Evolutionary conservation across 2,329 filamentous ascomycete genomes (phyloP), one percentile per base, ranked within the genome.

Genomic region (Phyllosticta citribraziliensis): DNA sequence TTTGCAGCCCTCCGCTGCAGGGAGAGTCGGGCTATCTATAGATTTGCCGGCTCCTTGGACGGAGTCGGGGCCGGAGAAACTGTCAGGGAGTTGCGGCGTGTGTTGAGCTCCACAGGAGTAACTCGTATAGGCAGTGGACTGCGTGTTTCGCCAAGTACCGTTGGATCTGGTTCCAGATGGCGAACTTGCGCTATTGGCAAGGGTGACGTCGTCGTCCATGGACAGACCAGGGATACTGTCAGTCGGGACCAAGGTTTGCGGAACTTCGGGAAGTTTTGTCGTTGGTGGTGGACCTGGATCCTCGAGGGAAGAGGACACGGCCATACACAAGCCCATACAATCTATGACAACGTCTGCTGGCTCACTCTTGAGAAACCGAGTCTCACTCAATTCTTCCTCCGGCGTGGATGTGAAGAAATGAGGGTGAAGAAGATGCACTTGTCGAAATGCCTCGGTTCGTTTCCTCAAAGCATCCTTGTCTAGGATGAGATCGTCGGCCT

Each of bases 331-430:
- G 58, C 82, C 84, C 78, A 91, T 87, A 66, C 90, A 94, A 65
- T 90, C 86, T 2, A 88, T 87, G 1, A 92, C 87, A 1, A 94
- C 85, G 70, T 93, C 89, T 0, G 88, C 84, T 8, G 89, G 85
- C 65, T 92, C 88, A 66, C 86, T 88, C 66, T 88, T 90, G 67
- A 90, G 83, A 87, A 88, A 94, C 57, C 89, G 84, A 52, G 87
- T 86, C 67, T 94, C 89, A 0, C 81, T 86, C 69, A 91, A 83
- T 71, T 94, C 89, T 2, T 89, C 88, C 64, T 94, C 89, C 55
- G 89, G 81, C 0, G 89, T 93, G 53, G 89, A 80, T 47, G 82
- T 87, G 70, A 89, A 92, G 72, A 94, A 93, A 71, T 92, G 92
- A n/a, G 89, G 87, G 70, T 94, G 89, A 17, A 94, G 75, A 5